Evolutionary conservation across 169 alveolate genomes (phyloP).

Genomic region (Plasmodium vinckei): DNA sequence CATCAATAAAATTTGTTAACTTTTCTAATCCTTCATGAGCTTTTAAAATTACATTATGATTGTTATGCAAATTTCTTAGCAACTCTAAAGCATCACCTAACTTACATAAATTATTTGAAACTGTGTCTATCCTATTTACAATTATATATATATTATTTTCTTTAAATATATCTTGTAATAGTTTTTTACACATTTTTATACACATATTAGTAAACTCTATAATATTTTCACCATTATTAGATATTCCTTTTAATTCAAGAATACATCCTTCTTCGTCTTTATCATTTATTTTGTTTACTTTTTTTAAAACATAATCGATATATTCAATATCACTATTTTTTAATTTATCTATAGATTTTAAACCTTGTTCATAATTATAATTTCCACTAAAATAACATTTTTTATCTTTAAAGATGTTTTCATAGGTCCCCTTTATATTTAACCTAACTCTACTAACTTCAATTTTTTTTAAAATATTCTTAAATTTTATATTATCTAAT

Average conservation of each 20-base stretch:
- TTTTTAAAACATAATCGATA: slow-evolving; percentile 23
- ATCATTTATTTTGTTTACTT: slow-evolving; percentile 4
- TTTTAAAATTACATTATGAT: slow-evolving; percentile 76
- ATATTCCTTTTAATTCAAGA: slow-evolving; percentile 45
- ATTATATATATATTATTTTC: slow-evolving; percentile 61
- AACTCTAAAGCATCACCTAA: slow-evolving; percentile 86
- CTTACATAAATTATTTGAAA: slow-evolving; percentile 82
- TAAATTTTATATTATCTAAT: too few relatives aligned
- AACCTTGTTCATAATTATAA: not conserved
- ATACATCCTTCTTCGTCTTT: slow-evolving; percentile 14
- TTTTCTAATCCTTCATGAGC: slow-evolving; percentile 82
- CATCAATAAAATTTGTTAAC: slow-evolving; percentile 78
- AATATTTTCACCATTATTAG: slow-evolving; percentile 30
- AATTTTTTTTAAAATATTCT: too few relatives aligned
- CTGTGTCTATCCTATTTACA: slow-evolving; percentile 80
- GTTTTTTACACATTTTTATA: slow-evolving; percentile 41
- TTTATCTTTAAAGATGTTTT: too few relatives aligned
- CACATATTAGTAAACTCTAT: slow-evolving; percentile 20
- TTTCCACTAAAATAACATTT: too few relatives aligned
- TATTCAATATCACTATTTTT: slow-evolving; percentile 21
- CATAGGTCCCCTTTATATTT: too few relatives aligned
- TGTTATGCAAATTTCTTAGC: slow-evolving; percentile 80
- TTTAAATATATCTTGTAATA: slow-evolving; percentile 38
- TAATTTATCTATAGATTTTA: slow-evolving; percentile 10
- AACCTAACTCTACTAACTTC: too few relatives aligned